Conservation (phyloP, 352 stramenopile species). For the Globisporangium parvum region DNA sequence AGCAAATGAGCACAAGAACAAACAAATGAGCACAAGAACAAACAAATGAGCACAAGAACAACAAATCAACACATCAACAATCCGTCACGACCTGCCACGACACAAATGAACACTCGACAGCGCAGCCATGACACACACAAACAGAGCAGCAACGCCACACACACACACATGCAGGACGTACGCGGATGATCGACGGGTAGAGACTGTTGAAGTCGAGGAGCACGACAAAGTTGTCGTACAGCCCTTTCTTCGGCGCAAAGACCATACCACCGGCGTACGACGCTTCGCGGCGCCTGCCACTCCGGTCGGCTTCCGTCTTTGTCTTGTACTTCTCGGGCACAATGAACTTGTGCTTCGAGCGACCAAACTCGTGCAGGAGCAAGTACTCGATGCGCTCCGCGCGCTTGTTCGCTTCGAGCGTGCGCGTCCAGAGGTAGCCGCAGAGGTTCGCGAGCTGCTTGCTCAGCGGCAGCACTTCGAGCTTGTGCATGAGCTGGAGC, state of each 20-base stretch:
- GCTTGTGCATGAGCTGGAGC: constrained; percentile 95
- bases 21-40: not conserved
- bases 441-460: constrained; percentile 98
- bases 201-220: constrained; percentile 99
- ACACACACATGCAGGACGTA: constrained; percentile 21
- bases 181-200: constrained; percentile 98
- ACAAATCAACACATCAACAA: not conserved
- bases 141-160: no score
- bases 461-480: constrained; percentile 97
- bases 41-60: constrained; percentile 1
- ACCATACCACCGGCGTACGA: constrained; percentile 99
- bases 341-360: constrained; percentile 95
- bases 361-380: constrained; percentile 98
- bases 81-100: not conserved
- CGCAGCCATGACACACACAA: no score
- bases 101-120: not conserved
- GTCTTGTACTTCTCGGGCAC: constrained; percentile 93
- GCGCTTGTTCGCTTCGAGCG: constrained; percentile 94
- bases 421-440: constrained; percentile 97
- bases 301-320: constrained; percentile 55
- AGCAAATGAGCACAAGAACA: no score
- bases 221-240: constrained; percentile 99
- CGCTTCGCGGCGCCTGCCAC: constrained; percentile 61
- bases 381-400: constrained; percentile 99
- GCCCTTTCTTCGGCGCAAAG: constrained; percentile 98